A percentile compares a stretch with the other conserved stretches of the same genome.
Conservation (phyloP, 257 asterid genomes). For the Solanum megistacrolobum region DNA sequence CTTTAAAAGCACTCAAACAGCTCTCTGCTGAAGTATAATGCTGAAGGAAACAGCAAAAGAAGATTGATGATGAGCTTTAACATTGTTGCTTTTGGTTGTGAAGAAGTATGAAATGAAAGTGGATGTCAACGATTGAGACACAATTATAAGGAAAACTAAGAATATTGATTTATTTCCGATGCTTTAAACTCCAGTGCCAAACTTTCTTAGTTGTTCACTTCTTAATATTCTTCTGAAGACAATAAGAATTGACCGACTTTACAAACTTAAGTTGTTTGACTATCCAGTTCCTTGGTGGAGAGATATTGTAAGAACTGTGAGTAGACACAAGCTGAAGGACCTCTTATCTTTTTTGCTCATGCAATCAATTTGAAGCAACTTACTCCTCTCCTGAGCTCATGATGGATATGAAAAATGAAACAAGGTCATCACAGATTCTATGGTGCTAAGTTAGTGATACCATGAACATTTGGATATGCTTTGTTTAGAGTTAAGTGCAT, state of each 20-base stretch:
- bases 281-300: neutral
- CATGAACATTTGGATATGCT: neutral
- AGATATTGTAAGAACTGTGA: neutral
- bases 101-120: neutral
- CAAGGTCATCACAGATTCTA: neutral
- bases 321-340: neutral
- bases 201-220: neutral
- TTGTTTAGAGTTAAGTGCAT: neutral
- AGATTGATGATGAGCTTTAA: neutral
- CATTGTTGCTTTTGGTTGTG: neutral
- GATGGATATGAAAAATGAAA: neutral
- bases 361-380: neutral
- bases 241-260: neutral
- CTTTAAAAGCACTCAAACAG: constrained; percentile 86
- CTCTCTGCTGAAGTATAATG: constrained; percentile 83
- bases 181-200: neutral
- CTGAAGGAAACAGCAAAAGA: constrained; percentile 33
- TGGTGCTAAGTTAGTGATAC: neutral
- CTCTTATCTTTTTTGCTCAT: neutral
- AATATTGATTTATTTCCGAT: neutral
- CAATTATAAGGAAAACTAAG: neutral
- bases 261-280: neutral
- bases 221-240: neutral
- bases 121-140: neutral
- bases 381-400: neutral